Evolutionary conservation across 192 early-diverging fungal genomes (phyloP).

Genomic region (Mortierella alpina): DNA sequence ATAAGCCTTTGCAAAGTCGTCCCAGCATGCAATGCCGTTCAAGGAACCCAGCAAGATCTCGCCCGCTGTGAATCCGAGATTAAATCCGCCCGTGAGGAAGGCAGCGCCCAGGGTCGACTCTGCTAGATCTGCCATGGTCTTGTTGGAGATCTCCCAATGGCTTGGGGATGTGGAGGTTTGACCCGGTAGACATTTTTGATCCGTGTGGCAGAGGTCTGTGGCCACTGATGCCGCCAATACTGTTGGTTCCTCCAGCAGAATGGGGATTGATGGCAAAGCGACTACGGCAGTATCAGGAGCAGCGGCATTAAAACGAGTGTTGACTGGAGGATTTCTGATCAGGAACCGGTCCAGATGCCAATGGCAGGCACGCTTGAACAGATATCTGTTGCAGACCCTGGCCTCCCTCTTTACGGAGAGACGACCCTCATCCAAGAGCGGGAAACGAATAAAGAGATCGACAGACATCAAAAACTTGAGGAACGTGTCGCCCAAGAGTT

Average conservation of each 20-base stretch:
- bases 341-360: slow-evolving; percentile 68
- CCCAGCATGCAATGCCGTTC: slow-evolving; percentile 60
- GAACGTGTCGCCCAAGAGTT: slow-evolving; percentile 90
- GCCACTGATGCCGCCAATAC: too few relatives aligned
- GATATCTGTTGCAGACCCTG: slow-evolving; percentile 76
- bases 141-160: slow-evolving; percentile 72
- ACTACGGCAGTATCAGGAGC: too few relatives aligned
- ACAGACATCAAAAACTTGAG: slow-evolving; percentile 79
- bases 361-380: slow-evolving; percentile 67
- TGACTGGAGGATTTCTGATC: neutral
- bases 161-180: slow-evolving; percentile 56
- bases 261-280: too few relatives aligned
- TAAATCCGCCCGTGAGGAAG: slow-evolving; percentile 65
- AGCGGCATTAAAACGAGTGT: slow-evolving; percentile 4
- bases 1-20: slow-evolving; percentile 46
- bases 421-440: slow-evolving; percentile 79
- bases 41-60: slow-evolving; percentile 65
- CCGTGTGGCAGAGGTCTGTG: neutral
- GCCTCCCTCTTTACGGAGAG: slow-evolving; percentile 72
- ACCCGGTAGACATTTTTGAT: neutral
- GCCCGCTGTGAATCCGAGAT: slow-evolving; percentile 63
- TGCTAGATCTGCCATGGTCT: slow-evolving; percentile 85
- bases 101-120: slow-evolving; percentile 87
- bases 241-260: too few relatives aligned
- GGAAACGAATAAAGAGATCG: slow-evolving; percentile 78